Evolutionary conservation across 257 asterid species (phyloP), one percentile per base, ranked within the genome.

Genomic region (Schizonepeta tenuifolia): DNA sequence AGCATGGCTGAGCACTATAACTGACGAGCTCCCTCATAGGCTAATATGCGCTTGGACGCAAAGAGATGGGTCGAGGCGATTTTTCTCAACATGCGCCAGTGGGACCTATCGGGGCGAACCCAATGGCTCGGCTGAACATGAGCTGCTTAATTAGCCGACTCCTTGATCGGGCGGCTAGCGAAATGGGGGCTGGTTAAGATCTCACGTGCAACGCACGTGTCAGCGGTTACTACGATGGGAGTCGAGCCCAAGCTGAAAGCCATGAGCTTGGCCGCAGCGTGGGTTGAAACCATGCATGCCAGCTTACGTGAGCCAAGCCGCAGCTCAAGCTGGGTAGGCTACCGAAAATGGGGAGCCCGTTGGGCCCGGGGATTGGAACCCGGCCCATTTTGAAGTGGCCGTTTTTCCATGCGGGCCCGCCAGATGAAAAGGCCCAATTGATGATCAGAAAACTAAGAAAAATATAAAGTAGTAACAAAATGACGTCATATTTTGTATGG

Each of bases 251-350:
- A 40, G 50, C 67, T 61, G 67, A 61, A 61, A 5, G 67, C 67
- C 67, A 61, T 61, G 67, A 61, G 67, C 31, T 18, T 71, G 6
- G 58, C 71, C 2, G 86, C 85, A 6, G 68, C 70, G 1, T 24
- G 62, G 73, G 65, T 56, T 0, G 78, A 69, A 67, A 92, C 89
- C 84, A 65, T 84, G 77, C 79, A 43, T 0, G 87, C 84, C 0
- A 88, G 86, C 9, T 87, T 80, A 3, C 80, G 87, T 88, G 95
- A 67, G 95, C 85, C 77, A 88, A 75, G 82, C 95, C 91, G 18
- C 62, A 83, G 79, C 90, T 86, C 81, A 88, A 71, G 74, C 59
- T 70, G 80, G 83, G 73, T 61, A 88, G 71, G 87, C 90, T 84
- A 10, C 95, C 95, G 1, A 88, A 74, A 17, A 84, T 46, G 18